phyloP scores from a whole-genome alignment of 192 early-diverging fungal species.

The Coemansia sp. region DNA sequence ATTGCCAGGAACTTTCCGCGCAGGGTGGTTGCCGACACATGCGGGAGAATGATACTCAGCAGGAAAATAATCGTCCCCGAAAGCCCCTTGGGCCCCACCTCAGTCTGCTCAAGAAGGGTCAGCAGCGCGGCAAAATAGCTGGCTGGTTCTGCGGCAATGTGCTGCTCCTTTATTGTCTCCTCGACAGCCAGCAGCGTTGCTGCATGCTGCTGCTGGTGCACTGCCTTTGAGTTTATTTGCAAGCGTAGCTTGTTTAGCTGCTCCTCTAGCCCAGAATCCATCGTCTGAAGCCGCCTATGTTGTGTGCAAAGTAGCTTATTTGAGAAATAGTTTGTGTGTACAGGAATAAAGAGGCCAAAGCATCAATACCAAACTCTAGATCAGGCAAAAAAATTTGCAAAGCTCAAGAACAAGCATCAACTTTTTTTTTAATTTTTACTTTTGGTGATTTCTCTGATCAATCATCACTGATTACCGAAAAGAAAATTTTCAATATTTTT shows the following conservation, averaged over 20 bases:
- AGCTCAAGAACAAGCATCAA: neutral
- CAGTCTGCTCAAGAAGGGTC: constrained; percentile 63
- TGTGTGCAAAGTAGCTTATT: no score
- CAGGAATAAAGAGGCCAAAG: neutral
- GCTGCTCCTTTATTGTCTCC: constrained; percentile 79
- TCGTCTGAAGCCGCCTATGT: constrained; percentile 5
- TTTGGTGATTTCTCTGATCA: neutral
- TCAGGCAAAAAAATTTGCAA: neutral
- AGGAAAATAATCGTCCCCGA: constrained; percentile 73
- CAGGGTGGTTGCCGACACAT: constrained; percentile 56
- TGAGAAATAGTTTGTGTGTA: neutral
- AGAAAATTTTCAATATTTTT: constrained; percentile 27
- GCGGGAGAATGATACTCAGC: constrained; percentile 72
- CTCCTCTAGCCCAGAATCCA: constrained; percentile 39
- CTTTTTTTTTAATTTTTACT: constrained; percentile 4
- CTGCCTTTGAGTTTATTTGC: constrained; percentile 73
- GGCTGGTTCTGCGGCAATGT: constrained; percentile 62
- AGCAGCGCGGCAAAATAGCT: constrained; percentile 89
- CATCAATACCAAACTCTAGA: no score
- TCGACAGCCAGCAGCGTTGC: constrained; percentile 70
- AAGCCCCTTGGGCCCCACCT: constrained; percentile 47
- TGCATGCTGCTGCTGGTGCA: constrained; percentile 81
- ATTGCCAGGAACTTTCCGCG: constrained; percentile 65
- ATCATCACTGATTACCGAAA: neutral
- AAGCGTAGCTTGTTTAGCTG: constrained; percentile 49